These are phyloP conservation scores for Syncephalastrum monosporum DNA, from an alignment of 371 early-diverging fungal genomes.

Conservation along the genomic window DNA sequence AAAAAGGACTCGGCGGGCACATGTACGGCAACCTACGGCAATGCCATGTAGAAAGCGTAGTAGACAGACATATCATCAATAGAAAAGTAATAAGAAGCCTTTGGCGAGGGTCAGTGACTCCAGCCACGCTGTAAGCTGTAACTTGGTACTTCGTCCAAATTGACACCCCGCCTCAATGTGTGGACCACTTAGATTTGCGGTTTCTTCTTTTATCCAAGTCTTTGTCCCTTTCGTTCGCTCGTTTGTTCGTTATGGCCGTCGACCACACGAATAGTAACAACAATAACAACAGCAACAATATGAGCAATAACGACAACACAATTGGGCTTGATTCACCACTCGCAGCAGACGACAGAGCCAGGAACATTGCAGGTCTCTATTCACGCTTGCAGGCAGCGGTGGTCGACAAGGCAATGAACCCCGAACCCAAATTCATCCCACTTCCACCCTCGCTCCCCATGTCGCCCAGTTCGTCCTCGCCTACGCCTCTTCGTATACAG, in stretches of 20 bases:
- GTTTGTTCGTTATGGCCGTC: too few species aligned
- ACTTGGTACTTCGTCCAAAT: too few species aligned
- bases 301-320: too few species aligned
- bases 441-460: constrained; percentile 42
- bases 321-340: not conserved
- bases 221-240: too few species aligned
- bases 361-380: constrained; percentile 58
- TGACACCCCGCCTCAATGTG: too few species aligned
- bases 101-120: constrained; percentile 47
- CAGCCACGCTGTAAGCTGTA: constrained; percentile 3
- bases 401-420: constrained; percentile 26
- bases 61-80: constrained; percentile 46
- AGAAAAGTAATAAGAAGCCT: constrained; percentile 41
- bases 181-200: too few species aligned
- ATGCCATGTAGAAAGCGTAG: constrained; percentile 40
- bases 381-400: constrained; percentile 56
- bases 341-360: constrained; percentile 37
- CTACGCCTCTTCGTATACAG: constrained; percentile 19
- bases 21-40: constrained; percentile 52
- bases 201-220: too few species aligned
- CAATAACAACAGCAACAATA: too few species aligned
- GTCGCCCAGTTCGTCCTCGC: constrained; percentile 41
- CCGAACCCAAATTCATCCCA: constrained; percentile 45
- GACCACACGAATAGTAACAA: too few species aligned
- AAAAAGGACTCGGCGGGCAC: constrained; percentile 43